These are phyloP conservation scores for Hansenula anomala DNA, from an alignment of 1,139 yeast genomes.

Conservation along the genomic window DNA sequence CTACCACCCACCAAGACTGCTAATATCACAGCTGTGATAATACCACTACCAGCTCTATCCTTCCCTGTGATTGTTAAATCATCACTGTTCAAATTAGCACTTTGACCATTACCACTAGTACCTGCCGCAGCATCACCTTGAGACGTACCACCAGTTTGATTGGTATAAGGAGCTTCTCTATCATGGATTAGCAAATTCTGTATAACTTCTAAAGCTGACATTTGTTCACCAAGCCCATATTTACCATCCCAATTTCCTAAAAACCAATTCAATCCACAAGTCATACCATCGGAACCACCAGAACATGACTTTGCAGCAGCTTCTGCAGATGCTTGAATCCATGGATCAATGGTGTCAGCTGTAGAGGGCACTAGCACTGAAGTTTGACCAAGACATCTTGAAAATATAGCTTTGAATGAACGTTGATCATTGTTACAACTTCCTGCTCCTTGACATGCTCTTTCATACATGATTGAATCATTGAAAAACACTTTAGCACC, in stretches of 20 bases:
- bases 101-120: constrained; percentile 23
- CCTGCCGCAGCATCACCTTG: constrained; percentile 41
- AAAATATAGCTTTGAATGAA: constrained; percentile 54
- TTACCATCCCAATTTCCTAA: constrained; percentile 53
- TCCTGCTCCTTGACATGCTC: constrained; percentile 42
- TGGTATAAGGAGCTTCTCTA: constrained; percentile 37
- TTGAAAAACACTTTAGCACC: constrained; percentile 40
- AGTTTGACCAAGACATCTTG: constrained; percentile 51
- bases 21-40: constrained; percentile 72
- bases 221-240: constrained; percentile 77
- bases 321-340: constrained; percentile 43
- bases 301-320: constrained; percentile 50
- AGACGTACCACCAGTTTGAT: constrained; percentile 43
- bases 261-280: constrained; percentile 85
- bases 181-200: constrained; percentile 36
- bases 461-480: constrained; percentile 49
- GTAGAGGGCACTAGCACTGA: constrained; percentile 45
- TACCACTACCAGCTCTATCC: constrained; percentile 84
- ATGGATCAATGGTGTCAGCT: constrained; percentile 31
- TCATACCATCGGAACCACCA: constrained; percentile 85
- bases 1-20: constrained; percentile 56
- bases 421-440: constrained; percentile 61
- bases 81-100: constrained; percentile 29
- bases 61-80: constrained; percentile 46
- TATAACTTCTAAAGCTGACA: constrained; percentile 69